A percentile compares a stretch with the other conserved stretches of the same genome.
These are phyloP conservation scores for Akanthomyces muscarius DNA, from an alignment of 2,329 filamentous ascomycete species.

Conservation along the genomic window DNA sequence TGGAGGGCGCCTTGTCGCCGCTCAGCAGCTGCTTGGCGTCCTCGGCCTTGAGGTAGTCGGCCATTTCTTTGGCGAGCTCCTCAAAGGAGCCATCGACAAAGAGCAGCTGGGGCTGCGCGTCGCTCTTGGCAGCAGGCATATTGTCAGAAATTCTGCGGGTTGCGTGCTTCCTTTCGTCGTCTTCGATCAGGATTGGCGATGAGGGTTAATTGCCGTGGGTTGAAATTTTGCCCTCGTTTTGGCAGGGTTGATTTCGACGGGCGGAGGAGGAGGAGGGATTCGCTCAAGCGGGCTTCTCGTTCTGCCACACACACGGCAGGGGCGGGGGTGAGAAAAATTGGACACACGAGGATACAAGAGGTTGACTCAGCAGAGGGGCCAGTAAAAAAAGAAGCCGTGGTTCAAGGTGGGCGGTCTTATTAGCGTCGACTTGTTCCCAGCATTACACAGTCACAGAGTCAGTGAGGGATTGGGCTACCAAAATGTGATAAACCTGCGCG, in stretches of 20 bases:
- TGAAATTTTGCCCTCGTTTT: conserved; percentile 7
- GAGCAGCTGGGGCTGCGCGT: conserved; percentile 56
- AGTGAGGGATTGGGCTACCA: conserved; percentile 24
- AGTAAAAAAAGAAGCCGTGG: background rate
- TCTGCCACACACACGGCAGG: background rate
- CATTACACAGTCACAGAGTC: conserved; percentile 1
- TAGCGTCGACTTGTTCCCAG: conserved; percentile 14
- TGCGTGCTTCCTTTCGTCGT: background rate
- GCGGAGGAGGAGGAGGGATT: background rate
- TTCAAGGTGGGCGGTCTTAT: conserved; percentile 1
- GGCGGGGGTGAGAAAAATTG: conserved; percentile 19
- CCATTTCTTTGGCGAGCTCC: conserved; percentile 91
- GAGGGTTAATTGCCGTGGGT: background rate
- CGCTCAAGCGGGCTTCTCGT: background rate
- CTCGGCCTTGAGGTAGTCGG: conserved; percentile 84
- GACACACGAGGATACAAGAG: conserved; percentile 11
- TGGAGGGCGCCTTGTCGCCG: conserved; percentile 48
- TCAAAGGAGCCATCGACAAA: conserved; percentile 90
- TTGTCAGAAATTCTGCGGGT: conserved; percentile 23
- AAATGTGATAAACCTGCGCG: conserved; percentile 25
- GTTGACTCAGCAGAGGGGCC: conserved; percentile 17
- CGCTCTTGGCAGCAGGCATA: conserved; percentile 35
- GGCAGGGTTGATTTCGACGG: conserved; percentile 15
- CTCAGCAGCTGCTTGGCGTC: conserved; percentile 73
- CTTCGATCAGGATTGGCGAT: conserved; percentile 11